Evolutionary conservation across 73 alveolate genomes (phyloP).

Genomic region (Diophrys sp.): DNA sequence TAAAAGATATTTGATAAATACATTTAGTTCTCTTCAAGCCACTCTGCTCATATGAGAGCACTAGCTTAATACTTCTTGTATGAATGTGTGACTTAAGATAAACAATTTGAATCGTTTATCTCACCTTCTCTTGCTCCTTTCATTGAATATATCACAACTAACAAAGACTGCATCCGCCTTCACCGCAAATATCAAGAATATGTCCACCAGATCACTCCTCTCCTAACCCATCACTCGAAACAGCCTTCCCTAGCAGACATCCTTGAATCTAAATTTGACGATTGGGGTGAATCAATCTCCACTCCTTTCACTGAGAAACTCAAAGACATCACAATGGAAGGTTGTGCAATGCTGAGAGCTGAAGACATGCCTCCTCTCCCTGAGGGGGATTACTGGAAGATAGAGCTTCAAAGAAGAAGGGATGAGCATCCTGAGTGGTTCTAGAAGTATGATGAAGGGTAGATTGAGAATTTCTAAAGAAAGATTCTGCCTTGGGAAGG

Average conservation of each 20-base stretch:
- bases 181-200: no score
- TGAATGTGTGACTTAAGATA: no score
- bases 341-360: constrained; percentile 6
- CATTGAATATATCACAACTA: no score
- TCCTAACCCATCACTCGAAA: neutral
- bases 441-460: neutral
- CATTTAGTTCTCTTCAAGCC: no score
- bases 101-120: no score
- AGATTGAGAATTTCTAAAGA: constrained; percentile 35
- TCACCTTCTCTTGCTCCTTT: no score
- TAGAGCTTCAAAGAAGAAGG: neutral
- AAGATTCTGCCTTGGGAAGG: constrained; percentile 58
- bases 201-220: no score
- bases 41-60: no score
- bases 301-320: constrained; percentile 29
- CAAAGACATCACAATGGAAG: constrained; percentile 23
- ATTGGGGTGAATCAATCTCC: constrained; percentile 31
- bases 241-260: neutral
- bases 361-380: constrained; percentile 24
- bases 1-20: no score
- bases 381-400: constrained; percentile 37
- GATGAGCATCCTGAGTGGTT: constrained; percentile 2
- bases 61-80: no score
- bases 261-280: constrained; percentile 24
- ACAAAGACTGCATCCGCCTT: no score